Base-by-base conservation (phyloP, 768 basidiomycete species). In the Tubosaeta sp. region DNA sequence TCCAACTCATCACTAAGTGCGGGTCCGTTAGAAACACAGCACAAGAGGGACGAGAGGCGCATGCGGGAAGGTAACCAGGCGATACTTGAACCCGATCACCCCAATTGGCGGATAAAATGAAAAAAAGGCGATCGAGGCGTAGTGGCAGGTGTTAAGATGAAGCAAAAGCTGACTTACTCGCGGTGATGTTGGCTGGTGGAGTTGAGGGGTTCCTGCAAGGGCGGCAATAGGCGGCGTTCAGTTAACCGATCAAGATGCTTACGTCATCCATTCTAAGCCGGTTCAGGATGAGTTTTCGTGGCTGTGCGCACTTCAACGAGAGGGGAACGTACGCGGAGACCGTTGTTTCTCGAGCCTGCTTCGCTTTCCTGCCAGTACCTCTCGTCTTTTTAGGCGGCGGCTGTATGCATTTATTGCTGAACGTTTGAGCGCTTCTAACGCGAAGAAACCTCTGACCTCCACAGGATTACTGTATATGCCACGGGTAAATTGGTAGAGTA, bases 41-140 rank as follows among this genome's bases (percentile, higher is more conserved):
- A 86, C 66, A 85, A 67, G 37, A 86, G 67, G 58, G 78, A 80
- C 60, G 74, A 77, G 66, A 84, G 71, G 68, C 66, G 76, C 86
- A 88, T 87, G 78, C 54, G 62, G 64, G 69, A 58, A 66, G 54
- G 67, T 66, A 58, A 66, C 59, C 52, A 58, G 63, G 54, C n/a
- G 48, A 46, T 59, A 51, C 56, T 56, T 52, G 59, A 54, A 46
- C 58, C 61, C 39, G 58, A 61, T 65, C 58, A 60, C 66, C 54
- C 26, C 56, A 49, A 51, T 53, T 43, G 59, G 43, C 22, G 56
- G 50, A 31, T 52, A 48, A 37, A 51, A 57, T 48, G 6, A 29
- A 29, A 29, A 29, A 54, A 49, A 59, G 39, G 45, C 25, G 44
- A 55, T 51, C 43, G 47, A 54, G 49, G 31, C 43, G 58, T 50